Percentiles rank a stretch among this genome's conserved stretches.
These are phyloP conservation scores for Entomortierella parvispora DNA, from an alignment of 192 early-diverging fungal species.

Conservation along the genomic window DNA sequence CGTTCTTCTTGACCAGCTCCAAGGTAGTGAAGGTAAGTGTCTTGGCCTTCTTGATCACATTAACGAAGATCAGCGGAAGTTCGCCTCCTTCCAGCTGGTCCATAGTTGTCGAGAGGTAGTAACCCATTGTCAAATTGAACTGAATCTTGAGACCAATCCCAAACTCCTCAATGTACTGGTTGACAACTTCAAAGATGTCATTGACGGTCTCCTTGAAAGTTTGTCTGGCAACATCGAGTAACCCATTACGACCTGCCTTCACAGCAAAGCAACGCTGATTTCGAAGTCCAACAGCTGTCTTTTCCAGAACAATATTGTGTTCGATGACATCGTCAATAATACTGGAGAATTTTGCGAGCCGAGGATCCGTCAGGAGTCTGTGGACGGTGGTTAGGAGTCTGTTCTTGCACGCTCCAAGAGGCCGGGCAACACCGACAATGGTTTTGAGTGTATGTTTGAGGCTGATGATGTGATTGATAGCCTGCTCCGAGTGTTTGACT, in stretches of 20 bases:
- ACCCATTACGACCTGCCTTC: slow-evolving; percentile 82
- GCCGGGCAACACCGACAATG: slow-evolving; percentile 52
- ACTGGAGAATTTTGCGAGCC: slow-evolving; percentile 49
- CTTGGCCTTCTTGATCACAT: slow-evolving; percentile 73
- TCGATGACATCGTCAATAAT: slow-evolving; percentile 75
- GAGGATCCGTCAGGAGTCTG: slow-evolving; percentile 51
- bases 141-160: slow-evolving; percentile 72
- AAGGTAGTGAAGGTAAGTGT: slow-evolving; percentile 77
- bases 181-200: slow-evolving; percentile 73
- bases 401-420: slow-evolving; percentile 47
- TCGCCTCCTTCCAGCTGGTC: slow-evolving; percentile 52
- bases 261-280: slow-evolving; percentile 92
- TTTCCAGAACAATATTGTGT: slow-evolving; percentile 75
- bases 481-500: slow-evolving; percentile 67
- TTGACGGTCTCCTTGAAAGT: slow-evolving; percentile 81
- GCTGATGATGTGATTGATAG: slow-evolving; percentile 73
- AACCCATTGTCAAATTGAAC: slow-evolving; percentile 71
- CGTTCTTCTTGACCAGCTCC: slow-evolving; percentile 84
- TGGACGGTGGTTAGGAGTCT: slow-evolving; percentile 59
- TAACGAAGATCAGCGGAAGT: slow-evolving; percentile 78
- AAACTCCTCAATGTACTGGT: slow-evolving; percentile 61
- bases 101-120: slow-evolving; percentile 61
- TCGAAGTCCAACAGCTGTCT: slow-evolving; percentile 75
- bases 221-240: slow-evolving; percentile 87
- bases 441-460: slow-evolving; percentile 74